These are phyloP conservation scores for Sordariomycetes sp. DNA, from an alignment of 2,329 filamentous ascomycete species.

Conservation along the genomic window DNA sequence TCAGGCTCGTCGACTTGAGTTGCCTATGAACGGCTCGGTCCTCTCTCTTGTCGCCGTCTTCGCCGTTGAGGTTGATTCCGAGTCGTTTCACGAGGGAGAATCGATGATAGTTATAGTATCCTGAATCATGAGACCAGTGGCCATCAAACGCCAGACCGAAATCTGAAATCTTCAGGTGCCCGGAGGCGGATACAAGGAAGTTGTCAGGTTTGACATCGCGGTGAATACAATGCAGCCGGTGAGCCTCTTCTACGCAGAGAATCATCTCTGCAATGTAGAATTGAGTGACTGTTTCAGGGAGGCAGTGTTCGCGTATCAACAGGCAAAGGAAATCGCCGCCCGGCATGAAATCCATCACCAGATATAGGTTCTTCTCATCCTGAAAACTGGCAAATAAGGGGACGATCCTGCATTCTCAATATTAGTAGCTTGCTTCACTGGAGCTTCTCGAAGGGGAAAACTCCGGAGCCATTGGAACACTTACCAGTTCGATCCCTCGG, in stretches of 20 bases:
- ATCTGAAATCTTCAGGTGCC: conserved; percentile 90
- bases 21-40: conserved; percentile 1
- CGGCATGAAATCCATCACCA: conserved; percentile 98
- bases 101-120: conserved; percentile 74
- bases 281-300: conserved; percentile 64
- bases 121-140: conserved; percentile 83
- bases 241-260: conserved; percentile 82
- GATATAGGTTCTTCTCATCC: conserved; percentile 69
- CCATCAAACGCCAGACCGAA: conserved; percentile 94
- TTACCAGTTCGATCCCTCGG: conserved; percentile 72
- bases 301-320: conserved; percentile 69
- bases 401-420: conserved; percentile 48
- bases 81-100: conserved; percentile 68
- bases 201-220: conserved; percentile 96
- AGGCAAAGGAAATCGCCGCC: conserved; percentile 88
- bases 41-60: conserved; percentile 2
- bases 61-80: conserved; percentile 35
- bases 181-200: conserved; percentile 77
- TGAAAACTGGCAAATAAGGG: conserved; percentile 83
- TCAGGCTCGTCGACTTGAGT: background rate
- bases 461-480: conserved; percentile 8
- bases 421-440: conserved; percentile 3
- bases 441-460: background rate
- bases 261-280: conserved; percentile 97
- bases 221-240: conserved; percentile 81